Percentiles rank a stretch among this genome's conserved stretches.
These are phyloP conservation scores for Cornus suecica DNA, from an alignment of 148 eudicot species.

Conservation along the genomic window DNA sequence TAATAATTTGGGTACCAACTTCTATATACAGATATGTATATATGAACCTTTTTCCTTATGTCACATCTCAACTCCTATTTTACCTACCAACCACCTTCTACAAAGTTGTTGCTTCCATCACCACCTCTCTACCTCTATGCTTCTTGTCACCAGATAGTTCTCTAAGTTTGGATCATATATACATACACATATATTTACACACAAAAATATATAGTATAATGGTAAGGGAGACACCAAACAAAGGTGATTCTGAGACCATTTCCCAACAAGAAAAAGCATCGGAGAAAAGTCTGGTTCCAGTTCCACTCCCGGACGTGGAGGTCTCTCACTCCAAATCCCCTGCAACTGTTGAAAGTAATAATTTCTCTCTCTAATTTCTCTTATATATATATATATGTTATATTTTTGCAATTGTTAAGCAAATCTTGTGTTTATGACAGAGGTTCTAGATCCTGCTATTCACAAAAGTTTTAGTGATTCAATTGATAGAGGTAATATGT, in stretches of 20 bases:
- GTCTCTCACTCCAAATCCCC: slow-evolving; percentile 1
- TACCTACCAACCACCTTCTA: slow-evolving; percentile 8
- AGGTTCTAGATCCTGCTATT: slow-evolving; percentile 17
- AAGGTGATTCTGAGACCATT: slow-evolving; percentile 2
- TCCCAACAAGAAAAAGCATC: slow-evolving; percentile 7
- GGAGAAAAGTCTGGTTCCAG: slow-evolving; percentile 4
- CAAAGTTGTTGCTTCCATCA: background rate
- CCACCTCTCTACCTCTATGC: background rate
- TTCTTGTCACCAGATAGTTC: no score
- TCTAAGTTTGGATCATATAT: background rate
- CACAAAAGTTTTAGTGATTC: slow-evolving; percentile 28
- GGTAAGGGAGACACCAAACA: slow-evolving; percentile 6
- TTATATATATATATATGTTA: background rate
- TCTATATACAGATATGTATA: no score
- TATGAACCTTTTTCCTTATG: background rate
- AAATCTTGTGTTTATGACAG: slow-evolving; percentile 14
- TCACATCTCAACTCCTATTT: slow-evolving; percentile 11
- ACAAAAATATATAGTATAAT: background rate
- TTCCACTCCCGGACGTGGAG: background rate
- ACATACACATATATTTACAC: background rate
- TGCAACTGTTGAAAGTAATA: slow-evolving; percentile 6
- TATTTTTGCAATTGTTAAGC: background rate
- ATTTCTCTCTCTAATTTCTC: slow-evolving; percentile 8
- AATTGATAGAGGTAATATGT: slow-evolving; percentile 37
- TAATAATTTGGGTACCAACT: no score